Base-by-base conservation (phyloP, 2,329 filamentous ascomycete genomes). In the Fusarium sp. region DNA sequence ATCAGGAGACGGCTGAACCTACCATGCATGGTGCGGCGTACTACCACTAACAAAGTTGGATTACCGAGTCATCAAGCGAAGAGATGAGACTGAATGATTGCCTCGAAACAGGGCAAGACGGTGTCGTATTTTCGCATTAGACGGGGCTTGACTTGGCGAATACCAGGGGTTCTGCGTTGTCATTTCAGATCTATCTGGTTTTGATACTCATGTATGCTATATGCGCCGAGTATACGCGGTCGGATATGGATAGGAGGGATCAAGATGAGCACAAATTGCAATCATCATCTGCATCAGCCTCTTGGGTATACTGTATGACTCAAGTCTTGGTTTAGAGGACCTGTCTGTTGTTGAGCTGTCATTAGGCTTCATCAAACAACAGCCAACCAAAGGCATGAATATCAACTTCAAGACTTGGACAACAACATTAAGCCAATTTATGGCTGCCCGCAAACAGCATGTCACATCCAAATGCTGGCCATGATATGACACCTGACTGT, bases 401-500 rank as follows among this genome's bases (percentile, higher is more conserved):
- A 8, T 16, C 30, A 15, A 56, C 41, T 31, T 41, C 6, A 27
- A 52, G 46, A 16, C 6, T 13, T 47, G 16, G 41, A 28, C 16
- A 34, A 34, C 8, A 34, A 53, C 37, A 47, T 43, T 68, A 30
- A 41, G 41, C 18, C 37, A 61, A 55, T 36, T 39, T 36, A 10
- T 47, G 37, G 34, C 52, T 36, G 18, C 48, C 16, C 37, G 36
- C 30, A 39, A 34, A 50, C 36, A 27, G 40, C 40, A 54, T 39
- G 47, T 27, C 23, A 55, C 28, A 53, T 46, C 36, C 39, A 41
- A 34, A 28, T 36, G 36, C 27, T 8, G 34, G 37, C 40, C 48
- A 64, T 51, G 52, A 55, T 48, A 65, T 46, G 57, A 63, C 52
- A 44, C 43, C 59, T 52, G 50, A 52, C 18, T 23, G 18, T 62